phyloP scores from a whole-genome alignment of 371 early-diverging fungal genomes.

The Mortierella sp. region DNA sequence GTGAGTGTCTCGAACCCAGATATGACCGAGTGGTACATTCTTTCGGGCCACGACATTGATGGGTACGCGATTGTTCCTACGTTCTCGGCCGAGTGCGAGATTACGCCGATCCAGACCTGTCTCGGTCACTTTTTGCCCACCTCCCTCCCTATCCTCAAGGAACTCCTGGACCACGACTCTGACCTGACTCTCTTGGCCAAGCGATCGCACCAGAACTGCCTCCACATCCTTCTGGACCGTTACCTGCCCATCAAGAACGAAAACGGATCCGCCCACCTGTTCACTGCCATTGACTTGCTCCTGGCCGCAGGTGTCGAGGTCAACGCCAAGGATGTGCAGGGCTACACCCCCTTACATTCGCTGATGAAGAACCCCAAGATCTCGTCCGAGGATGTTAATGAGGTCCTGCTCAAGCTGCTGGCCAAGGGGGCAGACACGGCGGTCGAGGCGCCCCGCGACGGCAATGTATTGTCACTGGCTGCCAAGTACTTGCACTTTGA shows the following conservation, averaged over 20 bases:
- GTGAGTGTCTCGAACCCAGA: slow-evolving; percentile 57
- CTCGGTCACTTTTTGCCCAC: slow-evolving; percentile 46
- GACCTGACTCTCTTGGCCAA: slow-evolving; percentile 31
- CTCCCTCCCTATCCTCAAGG: slow-evolving; percentile 49
- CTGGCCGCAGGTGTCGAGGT: slow-evolving; percentile 34
- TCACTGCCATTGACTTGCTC: slow-evolving; percentile 41
- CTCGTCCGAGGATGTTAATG: slow-evolving; percentile 46
- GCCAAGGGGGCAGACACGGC: slow-evolving; percentile 55
- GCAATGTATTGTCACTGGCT: slow-evolving; percentile 50
- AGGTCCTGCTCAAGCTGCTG: slow-evolving; percentile 38
- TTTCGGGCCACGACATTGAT: slow-evolving; percentile 53
- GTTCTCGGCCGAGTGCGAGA: slow-evolving; percentile 54
- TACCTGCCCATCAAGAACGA: slow-evolving; percentile 56
- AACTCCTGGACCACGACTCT: slow-evolving; percentile 48
- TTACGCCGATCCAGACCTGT: slow-evolving; percentile 49
- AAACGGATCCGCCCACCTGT: slow-evolving; percentile 41
- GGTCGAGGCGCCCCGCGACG: slow-evolving; percentile 36
- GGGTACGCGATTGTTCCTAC: slow-evolving; percentile 53
- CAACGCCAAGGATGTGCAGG: slow-evolving; percentile 47
- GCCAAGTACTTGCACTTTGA: slow-evolving; percentile 57
- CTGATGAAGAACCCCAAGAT: slow-evolving; percentile 58
- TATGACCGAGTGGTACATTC: slow-evolving; percentile 58
- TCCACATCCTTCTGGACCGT: slow-evolving; percentile 51
- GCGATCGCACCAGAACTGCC: slow-evolving; percentile 45
- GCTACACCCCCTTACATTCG: slow-evolving; percentile 41